Conservation (phyloP, 352 stramenopile genomes). For the Globisporangium ultimum region DNA sequence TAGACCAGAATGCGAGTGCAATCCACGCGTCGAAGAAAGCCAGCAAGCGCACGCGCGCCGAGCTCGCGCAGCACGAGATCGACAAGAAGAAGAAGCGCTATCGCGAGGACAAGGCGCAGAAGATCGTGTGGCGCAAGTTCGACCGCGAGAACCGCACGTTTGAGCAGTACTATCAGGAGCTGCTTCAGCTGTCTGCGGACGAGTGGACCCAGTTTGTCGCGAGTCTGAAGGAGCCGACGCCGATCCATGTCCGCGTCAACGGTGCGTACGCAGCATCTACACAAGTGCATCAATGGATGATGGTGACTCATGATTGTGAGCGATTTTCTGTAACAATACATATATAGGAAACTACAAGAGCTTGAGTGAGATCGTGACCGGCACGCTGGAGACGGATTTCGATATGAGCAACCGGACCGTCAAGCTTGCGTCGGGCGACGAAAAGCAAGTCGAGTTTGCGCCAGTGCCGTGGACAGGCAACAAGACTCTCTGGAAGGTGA, state of each 20-base stretch:
- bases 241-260: constrained; percentile 88
- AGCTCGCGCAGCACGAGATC: constrained; percentile 52
- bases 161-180: constrained; percentile 79
- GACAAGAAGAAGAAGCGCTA: constrained; percentile 56
- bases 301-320: neutral
- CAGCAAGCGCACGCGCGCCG: constrained; percentile 50
- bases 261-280: constrained; percentile 18
- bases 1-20: constrained; percentile 26
- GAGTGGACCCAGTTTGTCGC: constrained; percentile 85
- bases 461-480: constrained; percentile 66
- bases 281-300: neutral
- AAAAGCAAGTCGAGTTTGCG: constrained; percentile 46
- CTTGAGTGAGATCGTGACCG: constrained; percentile 77
- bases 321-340: constrained; percentile 7
- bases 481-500: constrained; percentile 75
- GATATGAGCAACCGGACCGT: constrained; percentile 51
- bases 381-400: constrained; percentile 69
- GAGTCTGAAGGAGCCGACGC: constrained; percentile 70
- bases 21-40: constrained; percentile 22
- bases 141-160: constrained; percentile 79
- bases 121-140: constrained; percentile 88
- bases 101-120: constrained; percentile 68
- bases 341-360: constrained; percentile 60
- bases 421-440: constrained; percentile 52
- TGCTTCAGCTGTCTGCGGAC: constrained; percentile 53